These are phyloP conservation scores for Pichia sp. DNA, from an alignment of 1,139 yeast genomes.

Conservation along the genomic window DNA sequence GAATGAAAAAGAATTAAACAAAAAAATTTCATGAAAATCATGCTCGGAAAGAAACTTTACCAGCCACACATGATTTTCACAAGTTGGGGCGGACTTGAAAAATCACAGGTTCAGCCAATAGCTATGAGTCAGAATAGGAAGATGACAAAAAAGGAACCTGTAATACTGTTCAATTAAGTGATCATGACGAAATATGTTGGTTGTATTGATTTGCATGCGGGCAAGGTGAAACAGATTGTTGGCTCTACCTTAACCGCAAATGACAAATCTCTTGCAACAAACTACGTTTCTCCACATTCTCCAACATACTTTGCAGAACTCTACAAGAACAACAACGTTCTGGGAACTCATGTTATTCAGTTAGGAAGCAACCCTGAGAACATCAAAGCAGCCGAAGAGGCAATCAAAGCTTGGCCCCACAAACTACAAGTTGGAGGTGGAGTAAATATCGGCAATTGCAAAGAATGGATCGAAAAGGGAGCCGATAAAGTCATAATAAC, in stretches of 20 bases:
- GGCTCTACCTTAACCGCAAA: slow-evolving; percentile 79
- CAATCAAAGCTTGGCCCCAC: slow-evolving; percentile 70
- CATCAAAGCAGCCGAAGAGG: slow-evolving; percentile 77
- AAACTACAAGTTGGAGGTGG: slow-evolving; percentile 92
- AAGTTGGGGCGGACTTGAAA: not conserved
- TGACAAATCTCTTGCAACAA: slow-evolving; percentile 55
- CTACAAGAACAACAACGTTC: slow-evolving; percentile 53
- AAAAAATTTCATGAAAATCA: not conserved
- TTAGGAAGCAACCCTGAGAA: slow-evolving; percentile 73
- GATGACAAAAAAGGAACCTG: not conserved
- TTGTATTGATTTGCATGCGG: slow-evolving; percentile 91
- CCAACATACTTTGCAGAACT: slow-evolving; percentile 74
- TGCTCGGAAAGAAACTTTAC: not conserved
- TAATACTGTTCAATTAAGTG: not conserved
- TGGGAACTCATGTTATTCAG: slow-evolving; percentile 90
- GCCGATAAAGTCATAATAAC: slow-evolving; percentile 91
- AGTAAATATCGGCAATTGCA: slow-evolving; percentile 67
- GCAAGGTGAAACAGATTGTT: slow-evolving; percentile 93
- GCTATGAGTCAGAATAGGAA: not conserved
- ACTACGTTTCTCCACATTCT: slow-evolving; percentile 74
- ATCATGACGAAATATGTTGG: slow-evolving; percentile 86
- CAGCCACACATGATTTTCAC: not conserved
- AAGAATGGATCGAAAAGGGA: slow-evolving; percentile 61
- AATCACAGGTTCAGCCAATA: not conserved
- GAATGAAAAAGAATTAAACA: not conserved